phyloP scores from a whole-genome alignment of 805 yeast species.

The Starmerella stigmatis region DNA sequence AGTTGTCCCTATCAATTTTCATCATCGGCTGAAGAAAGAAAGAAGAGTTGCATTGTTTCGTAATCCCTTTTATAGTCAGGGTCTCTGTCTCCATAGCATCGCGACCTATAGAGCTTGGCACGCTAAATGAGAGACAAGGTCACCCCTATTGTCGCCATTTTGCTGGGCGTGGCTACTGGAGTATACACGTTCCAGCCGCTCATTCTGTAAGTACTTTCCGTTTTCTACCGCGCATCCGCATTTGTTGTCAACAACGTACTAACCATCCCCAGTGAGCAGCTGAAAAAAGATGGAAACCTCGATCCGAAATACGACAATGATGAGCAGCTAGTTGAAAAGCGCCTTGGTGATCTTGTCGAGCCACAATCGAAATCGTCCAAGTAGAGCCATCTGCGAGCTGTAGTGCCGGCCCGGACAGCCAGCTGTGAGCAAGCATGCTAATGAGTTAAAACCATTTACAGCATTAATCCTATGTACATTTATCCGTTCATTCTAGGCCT shows the following conservation, averaged over 20 bases:
- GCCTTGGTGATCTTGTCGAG: slow-evolving; percentile 17
- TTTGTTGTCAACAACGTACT: neutral
- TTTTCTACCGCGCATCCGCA: no score
- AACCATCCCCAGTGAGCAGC: slow-evolving; percentile 23
- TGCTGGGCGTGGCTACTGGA: slow-evolving; percentile 24
- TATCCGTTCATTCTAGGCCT: neutral
- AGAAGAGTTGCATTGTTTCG: neutral
- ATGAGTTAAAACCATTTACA: neutral
- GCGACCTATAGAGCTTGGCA: neutral
- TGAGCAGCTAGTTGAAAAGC: slow-evolving; percentile 12
- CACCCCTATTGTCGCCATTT: slow-evolving; percentile 22
- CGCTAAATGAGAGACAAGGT: slow-evolving; percentile 19
- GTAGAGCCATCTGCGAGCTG: no score
- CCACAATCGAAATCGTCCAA: neutral
- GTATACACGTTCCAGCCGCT: slow-evolving; percentile 26
- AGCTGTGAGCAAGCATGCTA: no score
- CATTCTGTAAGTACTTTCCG: slow-evolving; percentile 23
- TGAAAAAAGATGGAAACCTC: slow-evolving; percentile 25
- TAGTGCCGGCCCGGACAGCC: no score
- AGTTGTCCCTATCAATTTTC: slow-evolving; percentile 32
- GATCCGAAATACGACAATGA: slow-evolving; percentile 24
- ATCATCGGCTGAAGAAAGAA: slow-evolving; percentile 23
- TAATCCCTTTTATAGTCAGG: slow-evolving; percentile 1
- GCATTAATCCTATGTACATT: no score
- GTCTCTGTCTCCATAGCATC: neutral